Percentiles rank a stretch among this genome's conserved stretches.
Evolutionary conservation across 2,329 filamentous ascomycete genomes (phyloP).

Genomic region (Dothistroma pini): DNA sequence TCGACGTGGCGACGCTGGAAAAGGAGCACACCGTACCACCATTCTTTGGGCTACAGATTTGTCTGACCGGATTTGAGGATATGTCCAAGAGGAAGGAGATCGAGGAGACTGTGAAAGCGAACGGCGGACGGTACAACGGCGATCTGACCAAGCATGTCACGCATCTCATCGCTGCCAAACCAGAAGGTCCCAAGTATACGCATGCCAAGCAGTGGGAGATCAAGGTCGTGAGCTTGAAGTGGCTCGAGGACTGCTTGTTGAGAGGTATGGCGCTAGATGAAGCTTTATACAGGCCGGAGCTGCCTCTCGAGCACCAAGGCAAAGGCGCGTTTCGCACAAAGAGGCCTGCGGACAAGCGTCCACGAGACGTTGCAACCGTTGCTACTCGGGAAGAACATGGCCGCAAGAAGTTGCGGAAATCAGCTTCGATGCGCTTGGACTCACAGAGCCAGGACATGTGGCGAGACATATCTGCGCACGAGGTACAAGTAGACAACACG

Average conservation of each 20-base stretch:
- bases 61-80: constrained; percentile 67
- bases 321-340: constrained; percentile 59
- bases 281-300: constrained; percentile 70
- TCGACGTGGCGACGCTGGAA: constrained; percentile 70
- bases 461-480: constrained; percentile 69
- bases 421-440: constrained; percentile 77
- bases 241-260: constrained; percentile 78
- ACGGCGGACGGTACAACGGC: constrained; percentile 81
- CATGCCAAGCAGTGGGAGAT: constrained; percentile 82
- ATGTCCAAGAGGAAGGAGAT: constrained; percentile 65
- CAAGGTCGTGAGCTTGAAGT: constrained; percentile 73
- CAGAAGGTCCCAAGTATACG: constrained; percentile 84
- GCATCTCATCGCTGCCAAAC: constrained; percentile 75
- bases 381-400: constrained; percentile 38
- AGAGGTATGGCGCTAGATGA: constrained; percentile 92
- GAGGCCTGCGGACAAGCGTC: constrained; percentile 56
- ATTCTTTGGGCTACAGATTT: constrained; percentile 61
- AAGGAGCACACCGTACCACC: constrained; percentile 60
- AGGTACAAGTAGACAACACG: constrained; percentile 22
- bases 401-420: constrained; percentile 78
- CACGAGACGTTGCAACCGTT: constrained; percentile 42
- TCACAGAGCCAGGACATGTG: constrained; percentile 81
- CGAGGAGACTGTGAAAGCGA: constrained; percentile 60
- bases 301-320: constrained; percentile 69
- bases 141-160: constrained; percentile 84